phyloP scores from a whole-genome alignment of 306 rosid species.

The Alnus glutinosa region DNA sequence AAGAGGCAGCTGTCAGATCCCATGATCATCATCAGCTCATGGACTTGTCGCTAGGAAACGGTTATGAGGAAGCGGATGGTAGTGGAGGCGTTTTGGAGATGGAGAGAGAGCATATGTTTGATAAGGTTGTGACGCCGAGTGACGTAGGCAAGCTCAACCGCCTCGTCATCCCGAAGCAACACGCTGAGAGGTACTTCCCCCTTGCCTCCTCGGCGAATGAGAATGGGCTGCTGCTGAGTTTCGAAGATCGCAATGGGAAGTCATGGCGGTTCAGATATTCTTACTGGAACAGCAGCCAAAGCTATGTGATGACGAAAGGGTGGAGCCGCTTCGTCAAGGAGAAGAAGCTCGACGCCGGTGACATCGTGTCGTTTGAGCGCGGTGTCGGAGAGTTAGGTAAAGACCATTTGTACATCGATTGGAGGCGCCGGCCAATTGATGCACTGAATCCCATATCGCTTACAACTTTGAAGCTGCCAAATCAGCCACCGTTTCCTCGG shows the following conservation, averaged over 20 bases:
- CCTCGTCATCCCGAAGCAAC: slow-evolving; percentile 79
- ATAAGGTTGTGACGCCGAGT: slow-evolving; percentile 84
- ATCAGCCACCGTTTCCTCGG: slow-evolving; percentile 37
- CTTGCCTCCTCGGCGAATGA: slow-evolving; percentile 68
- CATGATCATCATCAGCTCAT: slow-evolving; percentile 30
- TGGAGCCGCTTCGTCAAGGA: slow-evolving; percentile 96
- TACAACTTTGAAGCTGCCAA: slow-evolving; percentile 43
- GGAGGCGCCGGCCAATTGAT: slow-evolving; percentile 52
- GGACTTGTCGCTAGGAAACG: slow-evolving; percentile 48
- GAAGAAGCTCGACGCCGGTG: slow-evolving; percentile 83
- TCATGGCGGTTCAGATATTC: slow-evolving; percentile 87
- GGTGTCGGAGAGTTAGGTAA: slow-evolving; percentile 59
- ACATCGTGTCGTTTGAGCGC: slow-evolving; percentile 76
- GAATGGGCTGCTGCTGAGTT: slow-evolving; percentile 71
- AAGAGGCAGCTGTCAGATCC: neutral
- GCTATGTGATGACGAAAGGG: slow-evolving; percentile 92
- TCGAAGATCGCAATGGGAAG: slow-evolving; percentile 70
- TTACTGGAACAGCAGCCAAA: slow-evolving; percentile 92
- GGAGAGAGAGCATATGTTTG: slow-evolving; percentile 77
- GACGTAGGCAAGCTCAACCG: slow-evolving; percentile 94
- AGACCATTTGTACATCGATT: slow-evolving; percentile 68
- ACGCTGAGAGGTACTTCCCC: slow-evolving; percentile 84
- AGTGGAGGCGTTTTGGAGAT: neutral
- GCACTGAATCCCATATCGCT: slow-evolving; percentile 13
- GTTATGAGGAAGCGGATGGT: slow-evolving; percentile 2